A percentile compares a stretch with the other conserved stretches of the same genome.
These are phyloP conservation scores for Carex arenaria DNA, from an alignment of 202 grass and related monocot species.

Conservation along the genomic window DNA sequence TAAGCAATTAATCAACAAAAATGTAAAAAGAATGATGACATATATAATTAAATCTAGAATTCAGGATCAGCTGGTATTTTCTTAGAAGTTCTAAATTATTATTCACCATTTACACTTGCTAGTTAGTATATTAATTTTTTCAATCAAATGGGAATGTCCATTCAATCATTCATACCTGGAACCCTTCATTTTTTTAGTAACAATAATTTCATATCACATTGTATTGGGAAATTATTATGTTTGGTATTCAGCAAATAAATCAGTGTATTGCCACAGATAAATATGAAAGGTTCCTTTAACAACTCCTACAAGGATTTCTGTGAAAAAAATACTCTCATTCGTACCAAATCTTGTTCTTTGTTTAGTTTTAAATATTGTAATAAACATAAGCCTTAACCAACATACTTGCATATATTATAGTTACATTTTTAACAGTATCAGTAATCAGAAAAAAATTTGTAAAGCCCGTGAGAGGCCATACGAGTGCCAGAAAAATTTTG, in stretches of 20 bases:
- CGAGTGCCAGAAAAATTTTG: background rate
- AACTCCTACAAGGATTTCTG: background rate
- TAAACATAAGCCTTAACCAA: background rate
- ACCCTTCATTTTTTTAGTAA: background rate
- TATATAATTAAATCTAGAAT: background rate
- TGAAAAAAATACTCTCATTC: background rate
- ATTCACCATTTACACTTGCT: background rate
- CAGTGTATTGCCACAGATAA: background rate
- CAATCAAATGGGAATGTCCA: background rate
- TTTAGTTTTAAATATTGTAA: background rate
- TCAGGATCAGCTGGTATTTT: background rate
- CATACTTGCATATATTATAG: background rate
- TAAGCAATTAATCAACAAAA: background rate
- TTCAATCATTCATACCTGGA: background rate
- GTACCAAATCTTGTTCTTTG: background rate
- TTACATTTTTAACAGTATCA: background rate
- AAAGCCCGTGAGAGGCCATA: background rate
- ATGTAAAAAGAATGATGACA: background rate
- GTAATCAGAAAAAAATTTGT: background rate
- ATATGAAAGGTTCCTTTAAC: background rate
- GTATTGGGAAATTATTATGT: background rate
- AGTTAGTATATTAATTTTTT: background rate
- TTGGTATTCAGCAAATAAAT: background rate
- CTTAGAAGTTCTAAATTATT: background rate
- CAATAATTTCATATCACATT: background rate